Base-by-base conservation (phyloP, 2,329 filamentous ascomycete species). In the Alternaria triticimaculans region DNA sequence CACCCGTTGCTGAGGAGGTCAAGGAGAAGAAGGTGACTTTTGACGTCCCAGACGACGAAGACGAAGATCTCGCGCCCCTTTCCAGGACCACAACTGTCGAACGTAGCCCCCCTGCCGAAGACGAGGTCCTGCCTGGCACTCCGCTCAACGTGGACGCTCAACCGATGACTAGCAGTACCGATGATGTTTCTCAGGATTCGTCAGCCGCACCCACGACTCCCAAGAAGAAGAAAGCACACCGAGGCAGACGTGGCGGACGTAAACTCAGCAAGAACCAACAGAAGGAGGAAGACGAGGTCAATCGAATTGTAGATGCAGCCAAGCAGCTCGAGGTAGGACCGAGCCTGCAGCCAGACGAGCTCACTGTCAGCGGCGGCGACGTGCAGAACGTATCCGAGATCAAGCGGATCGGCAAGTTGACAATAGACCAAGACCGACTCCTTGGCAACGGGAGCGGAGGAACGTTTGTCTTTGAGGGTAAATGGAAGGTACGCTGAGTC, bases 401-500 rank as follows among this genome's bases (percentile, higher is more conserved):
- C 12, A 82, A 89, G 64, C 84, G 86, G 48, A 89, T 90, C 71
- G 88, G 88, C 55, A 88, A 87, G 64, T 80, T 90, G 23, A 84
- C 84, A 58, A 88, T 90, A 28, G 83, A 87, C 67, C 88, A 86
- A 23, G 86, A 89, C 70, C 84, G 83, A 28, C 84, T 89, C 18
- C 83, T 90, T 43, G 89, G 89, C 2, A 86, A 93, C 63, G 96
- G 96, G 58, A 98, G 95, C 79, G 97, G 97, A 76, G 96, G 96
- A n/a, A 99, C 96, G 0, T 89, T 96, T 57, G 96, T 99, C 0
- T 98, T 96, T 79, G 91, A 93, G 53, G 96, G 96, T n/a, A 92
- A 90, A 58, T 98, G 97, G 78, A 96, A 97, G 64, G 78, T 80
- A 72, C 69, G 77, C 69, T 25, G 15, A 25, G 26, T 1, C 23